A percentile compares a stretch with the other conserved stretches of the same genome.
Evolutionary conservation across 495 filamentous ascomycete species (phyloP).

Genomic region (Xylaria telfairii): DNA sequence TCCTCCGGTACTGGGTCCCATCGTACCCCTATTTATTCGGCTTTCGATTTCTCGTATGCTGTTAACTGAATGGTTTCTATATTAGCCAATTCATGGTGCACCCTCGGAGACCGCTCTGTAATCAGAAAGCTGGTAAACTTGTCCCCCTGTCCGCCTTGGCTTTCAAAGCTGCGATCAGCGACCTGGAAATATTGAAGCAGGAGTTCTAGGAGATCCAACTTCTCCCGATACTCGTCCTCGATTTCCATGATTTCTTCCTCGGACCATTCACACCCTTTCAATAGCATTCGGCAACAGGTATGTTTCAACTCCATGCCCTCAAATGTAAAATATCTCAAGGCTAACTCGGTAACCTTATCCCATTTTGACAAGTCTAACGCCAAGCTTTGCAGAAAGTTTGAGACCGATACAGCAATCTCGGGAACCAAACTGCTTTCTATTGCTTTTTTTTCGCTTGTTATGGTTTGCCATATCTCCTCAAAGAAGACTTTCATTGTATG

Average conservation of each 20-base stretch:
- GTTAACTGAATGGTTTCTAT: not conserved
- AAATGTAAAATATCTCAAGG: slow-evolving; percentile 15
- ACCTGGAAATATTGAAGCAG: not conserved
- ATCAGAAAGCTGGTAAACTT: slow-evolving; percentile 2
- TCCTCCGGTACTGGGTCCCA: not conserved
- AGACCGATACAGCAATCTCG: not conserved
- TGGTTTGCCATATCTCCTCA: not conserved
- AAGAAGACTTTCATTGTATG: slow-evolving; percentile 6
- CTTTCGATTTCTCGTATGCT: not conserved
- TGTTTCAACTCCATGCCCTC: not conserved
- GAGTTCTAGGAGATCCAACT: slow-evolving; percentile 5
- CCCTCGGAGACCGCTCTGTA: not conserved
- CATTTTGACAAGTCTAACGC: slow-evolving; percentile 9
- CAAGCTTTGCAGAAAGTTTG: not conserved
- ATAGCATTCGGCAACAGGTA: not conserved
- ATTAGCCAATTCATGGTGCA: slow-evolving; percentile 1
- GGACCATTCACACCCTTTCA: not conserved
- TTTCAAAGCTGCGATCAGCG: not conserved
- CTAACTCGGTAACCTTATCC: not conserved
- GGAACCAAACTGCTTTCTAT: not conserved
- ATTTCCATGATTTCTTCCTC: slow-evolving; percentile 2
- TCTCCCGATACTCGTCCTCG: not conserved
- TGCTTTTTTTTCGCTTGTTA: not conserved
- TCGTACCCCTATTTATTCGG: slow-evolving; percentile 3
- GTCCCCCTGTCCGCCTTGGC: not conserved